phyloP scores from a whole-genome alignment of 2,329 filamentous ascomycete genomes.

The Fusarium equiseti region DNA sequence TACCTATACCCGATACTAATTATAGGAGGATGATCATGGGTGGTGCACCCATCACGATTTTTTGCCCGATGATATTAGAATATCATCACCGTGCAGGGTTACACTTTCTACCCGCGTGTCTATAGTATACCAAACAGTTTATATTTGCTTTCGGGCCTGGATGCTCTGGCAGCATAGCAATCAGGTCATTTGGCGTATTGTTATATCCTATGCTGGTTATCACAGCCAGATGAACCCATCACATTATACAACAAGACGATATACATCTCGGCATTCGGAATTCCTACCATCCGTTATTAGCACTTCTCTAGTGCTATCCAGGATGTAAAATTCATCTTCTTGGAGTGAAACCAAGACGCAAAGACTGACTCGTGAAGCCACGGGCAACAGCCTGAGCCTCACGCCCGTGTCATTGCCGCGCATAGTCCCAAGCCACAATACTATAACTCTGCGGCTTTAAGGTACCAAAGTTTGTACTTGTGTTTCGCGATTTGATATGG shows the following conservation, averaged over 20 bases:
- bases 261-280: background rate
- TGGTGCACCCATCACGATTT: slow-evolving; percentile 6
- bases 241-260: no score
- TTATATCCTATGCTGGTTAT: background rate
- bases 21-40: slow-evolving; percentile 9
- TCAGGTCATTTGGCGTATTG: background rate
- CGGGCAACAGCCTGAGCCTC: background rate
- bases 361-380: slow-evolving; percentile 36
- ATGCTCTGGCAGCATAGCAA: background rate
- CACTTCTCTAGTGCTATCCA: background rate
- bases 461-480: slow-evolving; percentile 19
- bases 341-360: background rate
- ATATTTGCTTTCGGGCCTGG: background rate
- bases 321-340: background rate
- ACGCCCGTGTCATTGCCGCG: slow-evolving; percentile 2
- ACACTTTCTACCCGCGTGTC: background rate
- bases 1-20: slow-evolving; percentile 9
- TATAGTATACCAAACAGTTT: background rate
- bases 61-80: background rate
- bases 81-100: slow-evolving; percentile 13
- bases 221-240: background rate
- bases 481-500: slow-evolving; percentile 19
- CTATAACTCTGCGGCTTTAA: background rate
- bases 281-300: background rate
- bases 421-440: background rate